Evolutionary conservation across 495 filamentous ascomycete species (phyloP).

Genomic region (Pseudevernia furfuracea): DNA sequence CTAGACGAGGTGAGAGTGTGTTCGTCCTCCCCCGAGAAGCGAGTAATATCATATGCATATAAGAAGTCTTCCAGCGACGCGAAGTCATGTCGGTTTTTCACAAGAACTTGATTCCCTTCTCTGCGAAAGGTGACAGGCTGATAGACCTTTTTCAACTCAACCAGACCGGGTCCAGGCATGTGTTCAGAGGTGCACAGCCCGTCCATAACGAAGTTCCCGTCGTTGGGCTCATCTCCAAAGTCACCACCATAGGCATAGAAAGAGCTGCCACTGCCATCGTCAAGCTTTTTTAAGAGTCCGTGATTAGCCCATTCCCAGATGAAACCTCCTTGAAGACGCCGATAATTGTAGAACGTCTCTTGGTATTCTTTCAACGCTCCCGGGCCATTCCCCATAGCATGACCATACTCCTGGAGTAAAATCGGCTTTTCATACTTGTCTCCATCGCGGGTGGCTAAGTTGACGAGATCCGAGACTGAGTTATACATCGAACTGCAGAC

Average conservation of each 20-base stretch:
- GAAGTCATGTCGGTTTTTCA: slow-evolving; percentile 50
- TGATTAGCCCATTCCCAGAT: slow-evolving; percentile 73
- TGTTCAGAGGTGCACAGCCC: slow-evolving; percentile 54
- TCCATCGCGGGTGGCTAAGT: slow-evolving; percentile 34
- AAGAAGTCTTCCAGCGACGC: slow-evolving; percentile 28
- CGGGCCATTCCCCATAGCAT: slow-evolving; percentile 69
- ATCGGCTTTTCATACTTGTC: slow-evolving; percentile 48
- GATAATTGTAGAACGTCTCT: slow-evolving; percentile 49
- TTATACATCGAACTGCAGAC: slow-evolving; percentile 64
- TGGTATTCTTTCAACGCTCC: slow-evolving; percentile 59
- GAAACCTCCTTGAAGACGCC: slow-evolving; percentile 58
- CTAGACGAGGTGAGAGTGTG: slow-evolving; percentile 20
- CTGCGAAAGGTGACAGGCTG: slow-evolving; percentile 40
- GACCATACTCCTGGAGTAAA: slow-evolving; percentile 60
- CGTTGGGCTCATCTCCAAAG: slow-evolving; percentile 58
- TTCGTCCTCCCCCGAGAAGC: slow-evolving; percentile 13
- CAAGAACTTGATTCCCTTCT: slow-evolving; percentile 21
- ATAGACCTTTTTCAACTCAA: slow-evolving; percentile 55
- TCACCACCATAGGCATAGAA: slow-evolving; percentile 64
- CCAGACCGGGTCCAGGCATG: slow-evolving; percentile 49
- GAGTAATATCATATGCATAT: slow-evolving; percentile 6
- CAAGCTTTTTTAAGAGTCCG: slow-evolving; percentile 49
- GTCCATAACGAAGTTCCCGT: slow-evolving; percentile 59
- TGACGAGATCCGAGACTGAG: slow-evolving; percentile 41
- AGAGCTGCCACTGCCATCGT: slow-evolving; percentile 35